Percentiles rank a stretch among this genome's conserved stretches.
Conservation (phyloP, 2,329 filamentous ascomycete species). For the Fusarium pseudoanthophilum region DNA sequence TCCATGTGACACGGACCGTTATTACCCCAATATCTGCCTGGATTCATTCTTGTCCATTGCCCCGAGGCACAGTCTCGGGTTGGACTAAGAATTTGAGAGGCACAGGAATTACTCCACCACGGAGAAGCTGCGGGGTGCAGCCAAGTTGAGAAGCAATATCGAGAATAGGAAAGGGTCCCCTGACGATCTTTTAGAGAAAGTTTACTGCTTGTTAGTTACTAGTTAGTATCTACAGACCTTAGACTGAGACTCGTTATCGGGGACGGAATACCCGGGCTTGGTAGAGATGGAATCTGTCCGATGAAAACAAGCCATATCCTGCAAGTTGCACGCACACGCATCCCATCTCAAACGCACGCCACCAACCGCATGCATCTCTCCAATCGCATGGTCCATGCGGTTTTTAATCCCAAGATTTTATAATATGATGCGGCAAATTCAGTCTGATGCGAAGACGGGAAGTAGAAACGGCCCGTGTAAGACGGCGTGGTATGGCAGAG, state of each 20-base stretch:
- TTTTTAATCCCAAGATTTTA: background rate
- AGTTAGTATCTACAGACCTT: background rate
- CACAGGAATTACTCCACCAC: constrained; percentile 28
- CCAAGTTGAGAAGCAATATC: constrained; percentile 14
- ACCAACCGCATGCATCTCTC: constrained; percentile 16
- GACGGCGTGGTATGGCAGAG: constrained; percentile 31
- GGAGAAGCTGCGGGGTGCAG: constrained; percentile 40
- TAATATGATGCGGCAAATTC: background rate
- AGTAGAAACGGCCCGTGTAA: constrained; percentile 35
- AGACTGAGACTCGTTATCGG: background rate
- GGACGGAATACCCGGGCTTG: background rate
- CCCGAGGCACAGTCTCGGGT: constrained; percentile 12
- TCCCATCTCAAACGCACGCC: constrained; percentile 17
- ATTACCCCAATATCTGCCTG: constrained; percentile 13
- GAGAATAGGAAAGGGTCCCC: constrained; percentile 9
- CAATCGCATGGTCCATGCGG: constrained; percentile 40
- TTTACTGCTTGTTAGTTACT: background rate
- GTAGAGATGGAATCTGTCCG: constrained; percentile 1
- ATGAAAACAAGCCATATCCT: constrained; percentile 14
- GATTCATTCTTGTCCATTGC: constrained; percentile 6
- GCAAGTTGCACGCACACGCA: constrained; percentile 29
- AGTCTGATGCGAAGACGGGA: constrained; percentile 15
- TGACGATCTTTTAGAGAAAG: constrained; percentile 21
- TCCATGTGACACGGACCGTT: constrained; percentile 18
- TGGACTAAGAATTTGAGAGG: background rate